phyloP scores from a whole-genome alignment of 495 filamentous ascomycete genomes.

The Symbiotaphrina buchneri region DNA sequence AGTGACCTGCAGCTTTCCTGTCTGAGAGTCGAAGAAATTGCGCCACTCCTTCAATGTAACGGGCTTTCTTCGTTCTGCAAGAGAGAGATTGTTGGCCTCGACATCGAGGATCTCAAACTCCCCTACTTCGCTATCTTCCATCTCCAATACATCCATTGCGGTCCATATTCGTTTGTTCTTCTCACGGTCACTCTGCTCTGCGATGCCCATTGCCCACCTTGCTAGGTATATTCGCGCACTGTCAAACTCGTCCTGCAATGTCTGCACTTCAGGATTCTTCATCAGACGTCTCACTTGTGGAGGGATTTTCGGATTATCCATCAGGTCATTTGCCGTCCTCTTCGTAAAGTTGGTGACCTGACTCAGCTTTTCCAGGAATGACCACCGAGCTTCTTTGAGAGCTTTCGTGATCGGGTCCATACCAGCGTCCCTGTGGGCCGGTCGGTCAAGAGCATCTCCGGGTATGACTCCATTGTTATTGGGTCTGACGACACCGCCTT shows the following conservation, averaged over 20 bases:
- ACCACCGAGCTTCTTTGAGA: constrained; percentile 90
- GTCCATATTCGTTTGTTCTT: constrained; percentile 74
- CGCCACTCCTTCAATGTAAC: constrained; percentile 77
- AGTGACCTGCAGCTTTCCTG: constrained; percentile 54
- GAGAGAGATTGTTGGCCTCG: constrained; percentile 42
- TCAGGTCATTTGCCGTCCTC: constrained; percentile 73
- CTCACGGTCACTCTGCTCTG: constrained; percentile 84
- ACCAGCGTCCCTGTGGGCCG: constrained; percentile 30
- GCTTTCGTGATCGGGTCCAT: constrained; percentile 95
- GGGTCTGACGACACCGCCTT: constrained; percentile 13
- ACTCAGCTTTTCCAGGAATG: constrained; percentile 79
- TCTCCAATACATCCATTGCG: constrained; percentile 72
- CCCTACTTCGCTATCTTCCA: constrained; percentile 83
- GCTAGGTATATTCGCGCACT: constrained; percentile 85
- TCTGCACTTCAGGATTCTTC: constrained; percentile 86
- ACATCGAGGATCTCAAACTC: constrained; percentile 88
- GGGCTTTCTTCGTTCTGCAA: constrained; percentile 52
- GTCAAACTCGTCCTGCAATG: constrained; percentile 88
- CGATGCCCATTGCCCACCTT: constrained; percentile 95
- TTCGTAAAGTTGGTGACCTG: constrained; percentile 91
- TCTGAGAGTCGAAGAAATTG: constrained; percentile 50
- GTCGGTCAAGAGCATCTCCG: constrained; percentile 4
- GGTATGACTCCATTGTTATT: constrained; percentile 10
- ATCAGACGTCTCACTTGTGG: constrained; percentile 70
- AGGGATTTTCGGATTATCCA: constrained; percentile 72